phyloP scores from a whole-genome alignment of 1,284 basidiomycete species.

The Sporisorium sorghi region DNA sequence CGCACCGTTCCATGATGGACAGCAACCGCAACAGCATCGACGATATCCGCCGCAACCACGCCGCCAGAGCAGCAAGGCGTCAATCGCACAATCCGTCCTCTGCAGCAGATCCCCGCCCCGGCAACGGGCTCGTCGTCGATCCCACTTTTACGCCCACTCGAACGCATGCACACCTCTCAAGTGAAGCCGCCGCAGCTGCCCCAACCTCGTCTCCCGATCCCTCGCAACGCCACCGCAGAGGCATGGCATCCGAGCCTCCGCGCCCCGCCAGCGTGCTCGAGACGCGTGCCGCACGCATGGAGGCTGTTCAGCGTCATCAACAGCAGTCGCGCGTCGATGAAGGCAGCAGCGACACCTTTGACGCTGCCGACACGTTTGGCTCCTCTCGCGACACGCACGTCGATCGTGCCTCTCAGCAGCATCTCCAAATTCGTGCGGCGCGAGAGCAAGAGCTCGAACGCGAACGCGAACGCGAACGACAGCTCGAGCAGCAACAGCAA shows the following conservation, averaged over 20 bases:
- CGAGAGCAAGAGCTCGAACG: conserved; percentile 34
- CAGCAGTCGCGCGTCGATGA: conserved; percentile 34
- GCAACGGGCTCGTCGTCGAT: conserved; percentile 36
- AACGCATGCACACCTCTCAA: conserved; percentile 26
- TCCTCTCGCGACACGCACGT: conserved; percentile 47
- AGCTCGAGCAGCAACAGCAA: conserved; percentile 35
- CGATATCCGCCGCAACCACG: conserved; percentile 60
- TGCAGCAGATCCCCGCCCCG: conserved; percentile 5
- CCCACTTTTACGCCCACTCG: conserved; percentile 24
- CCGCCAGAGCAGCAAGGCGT: conserved; percentile 48
- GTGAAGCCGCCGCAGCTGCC: conserved; percentile 18
- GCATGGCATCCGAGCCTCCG: conserved; percentile 45
- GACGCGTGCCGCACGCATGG: conserved; percentile 35
- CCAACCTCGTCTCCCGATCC: conserved; percentile 21
- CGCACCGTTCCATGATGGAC: conserved; percentile 55
- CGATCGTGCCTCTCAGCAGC: conserved; percentile 39
- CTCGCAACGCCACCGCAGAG: conserved; percentile 35
- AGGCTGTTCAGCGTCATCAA: conserved; percentile 42
- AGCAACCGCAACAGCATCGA: conserved; percentile 62
- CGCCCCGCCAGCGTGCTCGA: conserved; percentile 58
- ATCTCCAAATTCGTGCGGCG: conserved; percentile 31
- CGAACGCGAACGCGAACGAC: conserved; percentile 27
- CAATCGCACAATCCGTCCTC: conserved; percentile 28
- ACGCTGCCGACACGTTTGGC: conserved; percentile 34
- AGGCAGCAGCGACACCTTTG: conserved; percentile 42